Evolutionary conservation across 2,329 filamentous ascomycete genomes (phyloP).

Genomic region (Bipolaris sorokiniana): DNA sequence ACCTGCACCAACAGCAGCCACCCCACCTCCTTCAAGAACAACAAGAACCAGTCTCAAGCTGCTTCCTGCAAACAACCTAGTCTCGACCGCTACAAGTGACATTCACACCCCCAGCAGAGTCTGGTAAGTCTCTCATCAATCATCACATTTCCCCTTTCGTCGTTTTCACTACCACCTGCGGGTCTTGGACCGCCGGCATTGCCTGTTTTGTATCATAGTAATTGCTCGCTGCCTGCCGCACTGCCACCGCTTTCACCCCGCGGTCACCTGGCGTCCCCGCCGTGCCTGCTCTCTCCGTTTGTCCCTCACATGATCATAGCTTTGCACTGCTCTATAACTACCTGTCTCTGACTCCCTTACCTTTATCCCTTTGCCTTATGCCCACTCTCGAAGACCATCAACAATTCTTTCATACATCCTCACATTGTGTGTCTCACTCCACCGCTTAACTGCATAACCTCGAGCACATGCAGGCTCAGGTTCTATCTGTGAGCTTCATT

Average conservation of each 20-base stretch:
- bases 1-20: conserved; percentile 2
- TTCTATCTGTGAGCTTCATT: conserved; percentile 19
- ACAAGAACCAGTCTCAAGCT: conserved; percentile 23
- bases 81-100: conserved; percentile 26
- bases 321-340: conserved; percentile 9
- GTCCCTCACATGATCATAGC: conserved; percentile 2
- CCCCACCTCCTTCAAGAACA: conserved; percentile 7
- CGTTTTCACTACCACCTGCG: conserved; percentile 1
- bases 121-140: conserved; percentile 16
- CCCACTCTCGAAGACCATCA: conserved; percentile 4
- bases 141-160: background rate
- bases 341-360: conserved; percentile 5
- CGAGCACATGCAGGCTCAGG: conserved; percentile 16
- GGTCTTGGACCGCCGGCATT: background rate
- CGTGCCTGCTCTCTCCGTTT: conserved; percentile 17
- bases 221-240: conserved; percentile 7
- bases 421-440: conserved; percentile 2
- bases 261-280: conserved; percentile 22
- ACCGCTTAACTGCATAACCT: conserved; percentile 1
- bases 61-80: conserved; percentile 23
- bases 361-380: conserved; percentile 8
- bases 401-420: conserved; percentile 6
- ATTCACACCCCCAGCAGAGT: conserved; percentile 18
- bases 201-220: conserved; percentile 11
- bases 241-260: conserved; percentile 9